Evolutionary conservation across 768 basidiomycete genomes (phyloP), one percentile per base, ranked within the genome.

Genomic region (Pisolithus marmoratus): DNA sequence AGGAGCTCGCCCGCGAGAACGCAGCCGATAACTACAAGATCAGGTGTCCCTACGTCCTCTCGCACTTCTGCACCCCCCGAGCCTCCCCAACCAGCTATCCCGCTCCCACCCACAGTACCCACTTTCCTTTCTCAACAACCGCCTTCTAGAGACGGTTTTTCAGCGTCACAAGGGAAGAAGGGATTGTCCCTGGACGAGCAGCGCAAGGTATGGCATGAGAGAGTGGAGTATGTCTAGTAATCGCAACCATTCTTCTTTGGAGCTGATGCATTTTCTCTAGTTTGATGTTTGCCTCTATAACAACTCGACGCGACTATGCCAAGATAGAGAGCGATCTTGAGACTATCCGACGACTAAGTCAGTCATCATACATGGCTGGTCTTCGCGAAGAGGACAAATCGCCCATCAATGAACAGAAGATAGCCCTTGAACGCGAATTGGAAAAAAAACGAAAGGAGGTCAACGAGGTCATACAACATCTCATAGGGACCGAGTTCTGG

Each of bases 401-500:
- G 1, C 60, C 50, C 6, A 50, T 74, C 1, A 42, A 56, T 31
- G 44, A 58, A 11, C 62, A 66, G 41, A 63, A 65, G 38, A 46
- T 50, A 20, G 44, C 43, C 4, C 54, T 66, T 23, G 67, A 68
- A 36, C 44, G 52, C 6, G 55, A 58, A n/a, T 52, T 57, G 37
- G 63, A 62, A 5, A 53, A 19, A 23, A 73, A 71, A 51, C 67
- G 69, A 54, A 61, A 59, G 36, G 66, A 70, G 26, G 53, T 75
- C 29, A 69, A 65, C 31, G 59, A 57, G 3, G 37, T 49, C 12
- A 48, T 72, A 17, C 61, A 58, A 29, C 64, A 58, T 20, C 65
- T 76, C 14, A 48, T 70, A 5, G 67, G 66, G 23, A 59, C 63
- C 43, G 63, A 64, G 17, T 75, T 73, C 52, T 76, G 75, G 75